Percentiles rank a stretch among this genome's conserved stretches.
Evolutionary conservation across 1,284 basidiomycete genomes (phyloP).

Genomic region (Stygiomarasmius scandens): DNA sequence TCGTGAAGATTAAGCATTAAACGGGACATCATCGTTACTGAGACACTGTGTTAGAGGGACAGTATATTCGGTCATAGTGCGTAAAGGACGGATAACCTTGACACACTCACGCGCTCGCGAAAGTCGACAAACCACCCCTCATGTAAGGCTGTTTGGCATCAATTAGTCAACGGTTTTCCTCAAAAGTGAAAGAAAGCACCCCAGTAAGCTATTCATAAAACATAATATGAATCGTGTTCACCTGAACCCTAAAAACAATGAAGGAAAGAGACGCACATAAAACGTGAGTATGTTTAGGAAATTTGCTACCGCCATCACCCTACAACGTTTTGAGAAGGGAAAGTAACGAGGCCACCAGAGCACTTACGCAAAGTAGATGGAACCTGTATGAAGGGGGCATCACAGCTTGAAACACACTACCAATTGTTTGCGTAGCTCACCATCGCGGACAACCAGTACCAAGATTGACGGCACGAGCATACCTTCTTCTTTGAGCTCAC

Average conservation of each 20-base stretch:
- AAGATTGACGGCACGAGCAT: background rate
- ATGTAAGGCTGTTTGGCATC: conserved; percentile 6
- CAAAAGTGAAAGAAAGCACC: conserved; percentile 1
- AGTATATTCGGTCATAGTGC: background rate
- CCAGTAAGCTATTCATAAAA: background rate
- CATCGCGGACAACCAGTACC: conserved; percentile 12
- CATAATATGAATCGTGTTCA: background rate
- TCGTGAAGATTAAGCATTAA: conserved; percentile 14
- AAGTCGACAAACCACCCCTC: conserved; percentile 11
- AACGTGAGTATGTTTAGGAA: conserved; percentile 13
- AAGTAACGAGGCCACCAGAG: background rate
- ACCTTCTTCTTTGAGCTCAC: conserved; percentile 4
- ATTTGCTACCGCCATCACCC: conserved; percentile 13
- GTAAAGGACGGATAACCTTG: background rate
- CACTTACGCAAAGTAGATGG: conserved; percentile 15
- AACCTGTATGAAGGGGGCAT: background rate
- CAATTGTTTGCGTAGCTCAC: conserved; percentile 1
- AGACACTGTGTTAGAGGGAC: background rate
- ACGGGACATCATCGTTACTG: conserved; percentile 12
- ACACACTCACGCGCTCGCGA: conserved; percentile 9
- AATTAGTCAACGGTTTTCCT: background rate
- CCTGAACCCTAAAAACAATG: background rate
- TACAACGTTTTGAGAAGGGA: background rate
- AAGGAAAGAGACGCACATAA: conserved; percentile 2
- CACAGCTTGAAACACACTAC: background rate